Conservation (phyloP, 192 early-diverging fungal genomes). For the Obelidium mucronatum region DNA sequence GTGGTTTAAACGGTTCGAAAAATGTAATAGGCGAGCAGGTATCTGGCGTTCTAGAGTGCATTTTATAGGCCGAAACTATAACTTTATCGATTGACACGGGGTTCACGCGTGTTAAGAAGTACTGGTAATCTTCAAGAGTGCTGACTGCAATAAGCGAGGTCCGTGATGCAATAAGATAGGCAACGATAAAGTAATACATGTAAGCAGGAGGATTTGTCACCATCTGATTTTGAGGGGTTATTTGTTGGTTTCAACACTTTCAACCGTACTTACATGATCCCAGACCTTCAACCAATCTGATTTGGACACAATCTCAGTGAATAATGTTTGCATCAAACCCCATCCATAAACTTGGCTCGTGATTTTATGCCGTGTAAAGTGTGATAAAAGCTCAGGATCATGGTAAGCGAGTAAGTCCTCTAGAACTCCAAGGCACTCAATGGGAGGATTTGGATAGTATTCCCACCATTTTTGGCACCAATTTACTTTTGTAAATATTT, state of each 20-base stretch:
- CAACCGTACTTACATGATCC: too few species aligned
- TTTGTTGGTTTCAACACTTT: too few species aligned
- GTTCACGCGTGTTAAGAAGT: constrained; percentile 52
- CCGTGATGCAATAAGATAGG: constrained; percentile 50
- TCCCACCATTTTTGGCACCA: constrained; percentile 78
- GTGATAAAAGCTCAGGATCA: constrained; percentile 55
- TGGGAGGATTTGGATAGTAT: constrained; percentile 68
- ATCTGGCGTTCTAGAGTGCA: constrained; percentile 44
- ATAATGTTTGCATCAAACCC: constrained; percentile 53
- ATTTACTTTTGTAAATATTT: constrained; percentile 48
- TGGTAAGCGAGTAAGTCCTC: constrained; percentile 59
- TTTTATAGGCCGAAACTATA: constrained; percentile 40
- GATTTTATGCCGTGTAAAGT: constrained; percentile 54
- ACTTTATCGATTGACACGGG: constrained; percentile 37
- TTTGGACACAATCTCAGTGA: constrained; percentile 55
- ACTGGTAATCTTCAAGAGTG: constrained; percentile 54
- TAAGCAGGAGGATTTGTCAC: constrained; percentile 54
- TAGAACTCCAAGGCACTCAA: constrained; percentile 61
- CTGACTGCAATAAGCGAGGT: constrained; percentile 42
- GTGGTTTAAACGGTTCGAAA: constrained; percentile 49
- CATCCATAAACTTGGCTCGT: constrained; percentile 65
- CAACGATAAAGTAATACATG: constrained; percentile 57
- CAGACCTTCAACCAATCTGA: constrained; percentile 61
- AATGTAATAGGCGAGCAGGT: constrained; percentile 39
- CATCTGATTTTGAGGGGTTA: too few species aligned